phyloP scores from a whole-genome alignment of 2,329 filamentous ascomycete species.

The Diplodia corticola region DNA sequence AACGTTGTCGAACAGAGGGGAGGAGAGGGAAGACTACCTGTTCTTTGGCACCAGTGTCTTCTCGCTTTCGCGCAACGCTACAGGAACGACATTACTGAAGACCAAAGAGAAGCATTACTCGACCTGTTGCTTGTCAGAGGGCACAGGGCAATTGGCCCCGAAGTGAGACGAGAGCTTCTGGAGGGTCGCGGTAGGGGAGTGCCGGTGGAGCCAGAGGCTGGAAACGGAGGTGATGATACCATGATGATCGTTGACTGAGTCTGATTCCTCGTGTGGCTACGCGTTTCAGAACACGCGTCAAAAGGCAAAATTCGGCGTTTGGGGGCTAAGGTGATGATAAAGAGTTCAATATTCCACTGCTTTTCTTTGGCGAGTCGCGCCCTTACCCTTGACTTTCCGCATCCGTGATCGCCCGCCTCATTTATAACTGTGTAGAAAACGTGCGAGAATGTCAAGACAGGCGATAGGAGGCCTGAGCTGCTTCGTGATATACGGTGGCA shows the following conservation, averaged over 20 bases:
- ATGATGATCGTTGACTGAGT: conserved; percentile 64
- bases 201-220: conserved; percentile 59
- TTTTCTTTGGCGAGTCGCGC: not conserved
- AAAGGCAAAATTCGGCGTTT: conserved; percentile 12
- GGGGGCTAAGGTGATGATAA: not conserved
- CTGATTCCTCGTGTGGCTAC: not conserved
- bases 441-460: not conserved
- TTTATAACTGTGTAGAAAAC: not conserved
- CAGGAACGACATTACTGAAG: conserved; percentile 92
- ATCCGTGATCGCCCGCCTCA: too few species aligned
- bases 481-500: not conserved
- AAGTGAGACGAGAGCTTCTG: conserved; percentile 84
- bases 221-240: conserved; percentile 81
- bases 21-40: conserved; percentile 70
- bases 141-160: conserved; percentile 85
- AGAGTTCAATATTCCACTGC: not conserved
- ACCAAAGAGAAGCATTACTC: conserved; percentile 85
- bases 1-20: conserved; percentile 37
- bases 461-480: not conserved
- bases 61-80: conserved; percentile 92
- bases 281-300: not conserved
- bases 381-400: not conserved
- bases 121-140: conserved; percentile 83
- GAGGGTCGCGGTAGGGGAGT: conserved; percentile 85
- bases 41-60: conserved; percentile 94